Percentiles rank a stretch among this genome's conserved stretches.
phyloP scores from a whole-genome alignment of 768 basidiomycete species.

The Auriscalpium orientale region DNA sequence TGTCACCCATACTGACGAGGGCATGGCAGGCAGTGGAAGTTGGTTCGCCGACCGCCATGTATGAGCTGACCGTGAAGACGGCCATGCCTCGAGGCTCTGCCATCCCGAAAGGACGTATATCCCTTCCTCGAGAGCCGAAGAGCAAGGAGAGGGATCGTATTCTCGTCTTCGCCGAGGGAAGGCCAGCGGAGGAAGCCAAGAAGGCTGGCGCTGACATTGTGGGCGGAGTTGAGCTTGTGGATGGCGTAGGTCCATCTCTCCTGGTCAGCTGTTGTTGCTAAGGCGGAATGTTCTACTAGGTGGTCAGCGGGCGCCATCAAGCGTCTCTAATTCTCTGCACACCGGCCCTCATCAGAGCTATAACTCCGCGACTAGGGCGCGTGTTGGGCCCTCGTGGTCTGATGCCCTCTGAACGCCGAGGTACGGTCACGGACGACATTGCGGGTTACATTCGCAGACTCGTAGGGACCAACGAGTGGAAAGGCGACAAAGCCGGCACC shows the following conservation, averaged over 20 bases:
- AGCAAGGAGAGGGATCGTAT: conserved; percentile 64
- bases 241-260: conserved; percentile 52
- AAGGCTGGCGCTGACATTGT: conserved; percentile 86
- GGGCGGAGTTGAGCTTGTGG: conserved; percentile 83
- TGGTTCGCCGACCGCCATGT: conserved; percentile 63
- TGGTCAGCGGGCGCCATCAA: conserved; percentile 63
- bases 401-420: conserved; percentile 92
- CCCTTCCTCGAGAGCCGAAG: conserved; percentile 76
- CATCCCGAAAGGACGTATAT: conserved; percentile 85
- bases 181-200: conserved; percentile 74
- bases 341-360: conserved; percentile 65
- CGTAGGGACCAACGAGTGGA: conserved; percentile 86
- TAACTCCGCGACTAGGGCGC: conserved; percentile 75
- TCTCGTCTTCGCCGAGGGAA: conserved; percentile 89
- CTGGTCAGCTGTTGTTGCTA: conserved; percentile 3
- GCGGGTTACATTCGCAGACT: conserved; percentile 73
- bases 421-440: conserved; percentile 89
- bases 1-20: neutral
- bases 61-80: conserved; percentile 77
- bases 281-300: conserved; percentile 31
- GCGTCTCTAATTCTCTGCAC: conserved; percentile 85
- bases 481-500: conserved; percentile 78
- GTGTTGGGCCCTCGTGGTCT: conserved; percentile 81
- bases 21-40: conserved; percentile 71
- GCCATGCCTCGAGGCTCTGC: conserved; percentile 70